Conservation (phyloP, 2,329 filamentous ascomycete species). For the Rhynchosporium graminicola region DNA sequence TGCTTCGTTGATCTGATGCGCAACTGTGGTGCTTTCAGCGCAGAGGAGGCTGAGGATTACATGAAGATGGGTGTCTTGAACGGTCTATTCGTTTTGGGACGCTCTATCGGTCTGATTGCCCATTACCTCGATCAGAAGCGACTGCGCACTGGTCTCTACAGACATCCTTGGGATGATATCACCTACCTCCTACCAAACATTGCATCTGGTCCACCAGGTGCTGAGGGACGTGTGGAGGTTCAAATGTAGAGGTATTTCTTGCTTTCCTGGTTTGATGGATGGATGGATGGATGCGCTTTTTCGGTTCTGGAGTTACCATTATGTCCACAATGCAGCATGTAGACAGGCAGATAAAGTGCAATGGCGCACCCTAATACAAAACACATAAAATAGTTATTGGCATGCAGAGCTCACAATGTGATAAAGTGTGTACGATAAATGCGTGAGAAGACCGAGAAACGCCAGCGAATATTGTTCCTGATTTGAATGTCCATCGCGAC, state of each 20-base stretch:
- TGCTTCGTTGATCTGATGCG: constrained; percentile 98
- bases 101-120: constrained; percentile 97
- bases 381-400: constrained; percentile 9
- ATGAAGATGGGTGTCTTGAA: constrained; percentile 98
- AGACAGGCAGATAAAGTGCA: constrained; percentile 28
- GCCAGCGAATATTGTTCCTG: too few relatives aligned
- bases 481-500: too few relatives aligned
- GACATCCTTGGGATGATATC: constrained; percentile 98
- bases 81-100: constrained; percentile 96
- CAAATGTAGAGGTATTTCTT: constrained; percentile 52
- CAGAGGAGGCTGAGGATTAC: constrained; percentile 98
- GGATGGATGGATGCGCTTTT: constrained; percentile 16
- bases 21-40: constrained; percentile 95
- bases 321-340: constrained; percentile 27
- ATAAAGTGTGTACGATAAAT: not conserved
- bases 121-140: constrained; percentile 99
- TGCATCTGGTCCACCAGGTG: constrained; percentile 68
- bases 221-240: constrained; percentile 88
- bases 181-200: constrained; percentile 89
- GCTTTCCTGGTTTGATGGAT: constrained; percentile 11
- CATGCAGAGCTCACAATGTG: not conserved
- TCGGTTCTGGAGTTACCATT: constrained; percentile 28
- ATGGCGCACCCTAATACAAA: constrained; percentile 26
- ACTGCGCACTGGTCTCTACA: constrained; percentile 96
- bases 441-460: too few relatives aligned